phyloP scores from a whole-genome alignment of 257 asterid genomes.

The Solanum paucissectum region DNA sequence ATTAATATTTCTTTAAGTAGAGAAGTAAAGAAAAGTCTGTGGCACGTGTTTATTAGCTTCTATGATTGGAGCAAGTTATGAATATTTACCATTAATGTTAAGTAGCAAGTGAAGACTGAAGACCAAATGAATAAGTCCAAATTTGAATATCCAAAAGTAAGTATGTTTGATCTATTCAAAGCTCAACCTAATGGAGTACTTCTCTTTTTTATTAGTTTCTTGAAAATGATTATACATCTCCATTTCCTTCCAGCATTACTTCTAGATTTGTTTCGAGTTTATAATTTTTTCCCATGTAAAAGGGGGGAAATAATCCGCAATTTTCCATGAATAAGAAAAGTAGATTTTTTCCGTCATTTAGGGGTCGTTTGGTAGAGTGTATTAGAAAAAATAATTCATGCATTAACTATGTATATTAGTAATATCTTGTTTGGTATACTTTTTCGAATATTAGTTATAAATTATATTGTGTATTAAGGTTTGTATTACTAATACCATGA shows the following conservation, averaged over 20 bases:
- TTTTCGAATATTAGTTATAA: too few species aligned
- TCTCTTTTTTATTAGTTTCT: neutral
- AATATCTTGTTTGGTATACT: neutral
- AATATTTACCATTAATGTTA: neutral
- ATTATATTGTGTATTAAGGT: too few species aligned
- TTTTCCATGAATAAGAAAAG: neutral
- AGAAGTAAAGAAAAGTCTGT: neutral
- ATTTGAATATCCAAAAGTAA: neutral
- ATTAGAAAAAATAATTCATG: neutral
- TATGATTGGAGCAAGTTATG: neutral
- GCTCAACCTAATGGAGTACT: neutral
- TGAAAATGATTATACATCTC: neutral
- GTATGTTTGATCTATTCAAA: neutral
- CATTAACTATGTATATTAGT: neutral
- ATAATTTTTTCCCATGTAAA: neutral
- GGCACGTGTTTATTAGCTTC: neutral
- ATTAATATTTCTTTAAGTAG: neutral
- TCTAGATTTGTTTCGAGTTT: neutral
- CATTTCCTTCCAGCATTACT: neutral
- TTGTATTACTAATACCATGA: neutral
- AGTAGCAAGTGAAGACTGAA: neutral
- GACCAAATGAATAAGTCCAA: neutral
- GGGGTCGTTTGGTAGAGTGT: neutral
- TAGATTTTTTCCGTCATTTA: neutral
- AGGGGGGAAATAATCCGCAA: neutral